Base-by-base conservation (phyloP, 1,284 basidiomycete species). In the Apiotrichum akiyoshidainum region DNA sequence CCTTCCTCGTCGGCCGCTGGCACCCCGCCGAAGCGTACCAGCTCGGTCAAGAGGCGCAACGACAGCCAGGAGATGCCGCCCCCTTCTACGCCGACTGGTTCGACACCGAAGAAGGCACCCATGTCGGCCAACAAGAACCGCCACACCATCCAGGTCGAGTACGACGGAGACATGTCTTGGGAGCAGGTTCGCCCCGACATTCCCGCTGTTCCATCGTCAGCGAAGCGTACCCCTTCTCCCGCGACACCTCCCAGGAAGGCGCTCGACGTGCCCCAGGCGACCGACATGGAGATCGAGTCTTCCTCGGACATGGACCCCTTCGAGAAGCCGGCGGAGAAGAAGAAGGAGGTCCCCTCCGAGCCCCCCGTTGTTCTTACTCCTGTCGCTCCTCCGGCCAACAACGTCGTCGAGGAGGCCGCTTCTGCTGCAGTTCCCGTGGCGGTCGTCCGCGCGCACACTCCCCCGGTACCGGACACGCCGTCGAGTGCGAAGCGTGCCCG, bases 61-160 rank as follows among this genome's bases (percentile, higher is more conserved):
- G 52, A 50, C 39, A 33, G 26, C 46, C 39, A 19, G 9, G 44
- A 22, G 26, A 31, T 31, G 40, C 19, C 22, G 3, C 50, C 45
- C 26, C 59, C 51, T n/a, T 11, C 17, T 5, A 61, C 50, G 2
- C 53, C 59, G 9, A 47, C 49, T 4, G 41, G 37, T 31, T 26
- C 40, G 37, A 19, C 42, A 22, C 46, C 63, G 57, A 54, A 61
- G 63, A 54, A 60, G 61, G 57, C 65, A 54, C 62, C 73, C 46
- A 63, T 75, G 70, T 68, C 72, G 54, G 55, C 70, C 52, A 77
- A 73, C 69, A 74, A 70, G 54, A 84, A 86, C 73, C 79, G 87
- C 16, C 91, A 95, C 77, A 95, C 92, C 2, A 90, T 95, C 44
- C 92, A 96, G 75, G 87, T 96, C 57, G 92, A 95, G 74, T 93